Evolutionary conservation across 192 early-diverging fungal species (phyloP), one percentile per base, ranked within the genome.

Genomic region (Endogone sp.): DNA sequence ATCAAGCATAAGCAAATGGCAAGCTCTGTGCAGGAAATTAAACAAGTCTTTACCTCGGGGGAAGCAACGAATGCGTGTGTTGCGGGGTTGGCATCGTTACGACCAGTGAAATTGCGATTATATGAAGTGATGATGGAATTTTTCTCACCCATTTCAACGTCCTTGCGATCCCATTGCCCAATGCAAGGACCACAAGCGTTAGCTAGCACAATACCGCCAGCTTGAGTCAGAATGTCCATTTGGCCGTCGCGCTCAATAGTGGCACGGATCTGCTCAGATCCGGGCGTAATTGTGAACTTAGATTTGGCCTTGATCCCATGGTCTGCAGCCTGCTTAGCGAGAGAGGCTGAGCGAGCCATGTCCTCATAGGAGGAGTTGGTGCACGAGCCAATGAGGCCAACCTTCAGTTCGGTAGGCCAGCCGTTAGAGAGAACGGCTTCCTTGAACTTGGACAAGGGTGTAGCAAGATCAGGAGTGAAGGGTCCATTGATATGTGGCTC

Each of bases 121-220:
- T 97, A 98, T 60, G 95, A 97, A 76, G 95, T 98, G 80, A 98
- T 87, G 83, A 98, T 98, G 22, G 94, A 93, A 91, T 98, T 98
- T 83, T 92, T 91, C 62, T 93, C 92, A 75, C 95, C 95, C 89
- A 97, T 96, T 86, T 91, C 90, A 72, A 95, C 85, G 82, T 98
- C 96, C 72, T 93, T 78, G 77, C 96, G 96, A 79, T 97, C 95
- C 96, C 96, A 98, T 84, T 97, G 95, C 71, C 96, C 96, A 76
- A 98, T 98, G 84, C 96, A 98, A 55, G 96, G 96, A 55, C 96
- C 96, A 81, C 96, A 98, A 66, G 96, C 96, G 82, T 98, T 98
- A 75, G 96, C 94, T 63, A 95, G 89, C 55, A 98, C 94, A 57
- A 89, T 78, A 74, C 92, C 96, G 67, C 95, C 95, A 64, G 86